Conservation (phyloP, 2,329 filamentous ascomycete species). For the Penicillium sp. region DNA sequence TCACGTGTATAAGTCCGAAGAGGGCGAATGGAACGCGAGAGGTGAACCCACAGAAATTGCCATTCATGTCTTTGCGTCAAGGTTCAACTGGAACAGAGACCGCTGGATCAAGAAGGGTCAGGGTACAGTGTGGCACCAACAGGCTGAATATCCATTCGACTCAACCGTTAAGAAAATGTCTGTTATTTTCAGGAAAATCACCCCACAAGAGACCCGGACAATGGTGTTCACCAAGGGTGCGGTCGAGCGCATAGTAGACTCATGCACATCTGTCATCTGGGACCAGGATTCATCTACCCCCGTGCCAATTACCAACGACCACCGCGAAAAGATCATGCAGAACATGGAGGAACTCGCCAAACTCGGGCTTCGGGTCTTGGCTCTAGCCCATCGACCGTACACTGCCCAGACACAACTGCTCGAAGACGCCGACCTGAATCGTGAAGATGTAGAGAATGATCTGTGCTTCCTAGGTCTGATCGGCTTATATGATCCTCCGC, state of each 20-base stretch:
- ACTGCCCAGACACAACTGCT: constrained; percentile 6
- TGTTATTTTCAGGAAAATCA: constrained; percentile 54
- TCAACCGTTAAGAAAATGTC: constrained; percentile 73
- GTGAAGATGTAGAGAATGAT: constrained; percentile 61
- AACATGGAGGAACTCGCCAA: constrained; percentile 66
- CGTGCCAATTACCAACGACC: constrained; percentile 52
- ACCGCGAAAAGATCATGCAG: constrained; percentile 55
- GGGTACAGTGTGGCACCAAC: constrained; percentile 52
- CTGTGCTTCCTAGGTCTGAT: constrained; percentile 73
- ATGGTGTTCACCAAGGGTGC: constrained; percentile 47
- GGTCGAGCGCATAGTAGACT: constrained; percentile 63
- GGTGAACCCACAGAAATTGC: constrained; percentile 69
- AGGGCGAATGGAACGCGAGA: constrained; percentile 57
- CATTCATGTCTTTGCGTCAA: constrained; percentile 68
- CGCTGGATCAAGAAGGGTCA: constrained; percentile 51
- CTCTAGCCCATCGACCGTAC: constrained; percentile 52
- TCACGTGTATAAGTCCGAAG: constrained; percentile 55
- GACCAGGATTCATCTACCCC: constrained; percentile 39
- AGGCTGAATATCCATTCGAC: constrained; percentile 68
- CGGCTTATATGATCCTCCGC: constrained; percentile 79
- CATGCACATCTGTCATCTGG: constrained; percentile 54
- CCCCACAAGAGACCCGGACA: constrained; percentile 17
- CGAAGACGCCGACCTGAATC: constrained; percentile 45
- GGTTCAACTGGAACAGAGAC: constrained; percentile 61
- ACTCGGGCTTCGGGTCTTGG: constrained; percentile 66